Percentiles rank a stretch among this genome's conserved stretches.
These are phyloP conservation scores for Incumbomyces lentus DNA, from an alignment of 2,329 filamentous ascomycete species.

Conservation along the genomic window DNA sequence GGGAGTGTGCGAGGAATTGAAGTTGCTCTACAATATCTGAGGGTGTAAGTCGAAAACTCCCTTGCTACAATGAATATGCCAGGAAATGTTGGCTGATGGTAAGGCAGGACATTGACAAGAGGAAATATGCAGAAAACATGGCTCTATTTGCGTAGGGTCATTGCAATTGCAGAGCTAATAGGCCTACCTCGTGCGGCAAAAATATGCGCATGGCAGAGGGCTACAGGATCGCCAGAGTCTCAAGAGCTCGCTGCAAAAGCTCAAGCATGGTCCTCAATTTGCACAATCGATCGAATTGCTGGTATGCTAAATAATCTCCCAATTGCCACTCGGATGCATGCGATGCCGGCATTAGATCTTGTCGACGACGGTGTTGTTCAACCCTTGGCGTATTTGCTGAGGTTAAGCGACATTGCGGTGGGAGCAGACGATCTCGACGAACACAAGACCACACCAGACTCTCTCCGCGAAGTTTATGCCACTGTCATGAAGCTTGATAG, in stretches of 20 bases:
- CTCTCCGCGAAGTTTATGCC: slow-evolving; percentile 8
- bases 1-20: slow-evolving; percentile 23
- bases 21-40: slow-evolving; percentile 26
- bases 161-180: slow-evolving; percentile 30
- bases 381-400: slow-evolving; percentile 5
- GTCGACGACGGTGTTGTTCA: slow-evolving; percentile 7
- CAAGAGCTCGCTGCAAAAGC: slow-evolving; percentile 17
- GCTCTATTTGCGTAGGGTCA: slow-evolving; percentile 28
- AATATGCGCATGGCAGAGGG: slow-evolving; percentile 1
- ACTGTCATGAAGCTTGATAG: slow-evolving; percentile 10
- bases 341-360: slow-evolving; percentile 6
- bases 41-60: slow-evolving; percentile 24
- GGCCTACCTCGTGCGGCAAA: slow-evolving; percentile 24
- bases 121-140: slow-evolving; percentile 28
- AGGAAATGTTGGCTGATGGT: no score
- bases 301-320: slow-evolving; percentile 29
- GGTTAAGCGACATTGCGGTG: slow-evolving; percentile 9
- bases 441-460: not conserved
- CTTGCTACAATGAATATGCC: no score
- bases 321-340: slow-evolving; percentile 23
- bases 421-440: slow-evolving; percentile 11
- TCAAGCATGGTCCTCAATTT: slow-evolving; percentile 27
- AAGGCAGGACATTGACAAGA: slow-evolving; percentile 16
- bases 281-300: slow-evolving; percentile 24
- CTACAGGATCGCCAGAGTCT: slow-evolving; percentile 1